Percentiles rank a stretch among this genome's conserved stretches.
These are phyloP conservation scores for Citrus sp. DNA, from an alignment of 345 rosid genomes.

Conservation along the genomic window DNA sequence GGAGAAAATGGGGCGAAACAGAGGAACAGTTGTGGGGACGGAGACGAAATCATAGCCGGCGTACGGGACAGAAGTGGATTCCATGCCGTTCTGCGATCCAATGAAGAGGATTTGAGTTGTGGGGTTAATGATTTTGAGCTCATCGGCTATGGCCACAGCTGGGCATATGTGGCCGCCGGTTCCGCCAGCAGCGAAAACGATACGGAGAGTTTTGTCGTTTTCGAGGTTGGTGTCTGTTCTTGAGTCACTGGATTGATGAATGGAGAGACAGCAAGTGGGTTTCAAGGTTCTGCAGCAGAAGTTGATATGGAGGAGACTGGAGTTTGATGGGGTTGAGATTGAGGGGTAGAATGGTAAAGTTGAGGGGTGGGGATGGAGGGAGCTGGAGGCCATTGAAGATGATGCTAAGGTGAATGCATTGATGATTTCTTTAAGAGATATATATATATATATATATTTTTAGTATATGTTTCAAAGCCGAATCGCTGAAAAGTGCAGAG, in stretches of 20 bases:
- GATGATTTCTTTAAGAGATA: neutral
- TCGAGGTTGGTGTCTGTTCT: conserved; percentile 1
- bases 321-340: conserved; percentile 14
- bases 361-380: neutral
- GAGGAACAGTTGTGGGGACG: conserved; percentile 39
- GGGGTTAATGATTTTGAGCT: conserved; percentile 52
- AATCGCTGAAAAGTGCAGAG: too few species aligned
- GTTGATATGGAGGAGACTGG: conserved; percentile 6
- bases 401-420: neutral
- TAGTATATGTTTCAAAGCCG: too few species aligned
- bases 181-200: conserved; percentile 71
- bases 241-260: conserved; percentile 24
- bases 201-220: conserved; percentile 31
- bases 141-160: conserved; percentile 80
- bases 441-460: too few species aligned
- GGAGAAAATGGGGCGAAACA: conserved; percentile 44
- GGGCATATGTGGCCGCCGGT: conserved; percentile 80
- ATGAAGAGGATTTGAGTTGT: conserved; percentile 50
- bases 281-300: conserved; percentile 8
- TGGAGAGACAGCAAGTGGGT: conserved; percentile 34
- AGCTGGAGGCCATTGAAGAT: conserved; percentile 29
- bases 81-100: conserved; percentile 72
- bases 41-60: conserved; percentile 63
- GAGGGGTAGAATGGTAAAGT: conserved; percentile 23
- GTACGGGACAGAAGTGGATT: conserved; percentile 57